A percentile compares a stretch with the other conserved stretches of the same genome.
Conservation (phyloP, 164 flowering plant species). For the Vitis riparia region DNA sequence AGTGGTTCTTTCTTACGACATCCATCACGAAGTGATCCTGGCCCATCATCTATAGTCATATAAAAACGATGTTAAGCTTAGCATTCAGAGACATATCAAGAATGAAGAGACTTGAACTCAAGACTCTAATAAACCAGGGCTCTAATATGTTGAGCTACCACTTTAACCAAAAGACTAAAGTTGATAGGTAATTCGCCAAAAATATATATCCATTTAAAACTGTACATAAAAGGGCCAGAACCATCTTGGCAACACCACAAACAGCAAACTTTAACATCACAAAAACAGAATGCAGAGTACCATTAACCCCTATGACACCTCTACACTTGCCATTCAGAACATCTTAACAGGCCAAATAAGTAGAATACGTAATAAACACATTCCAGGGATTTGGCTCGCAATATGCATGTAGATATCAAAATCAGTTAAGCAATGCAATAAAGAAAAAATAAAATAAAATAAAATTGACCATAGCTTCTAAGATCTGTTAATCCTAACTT, state of each 20-base stretch:
- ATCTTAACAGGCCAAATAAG: neutral
- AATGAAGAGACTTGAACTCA: neutral
- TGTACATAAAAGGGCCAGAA: too few relatives aligned
- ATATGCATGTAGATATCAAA: neutral
- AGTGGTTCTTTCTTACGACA: slow-evolving; percentile 71
- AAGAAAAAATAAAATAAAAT: neutral
- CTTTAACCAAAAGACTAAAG: too few relatives aligned
- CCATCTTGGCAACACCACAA: too few relatives aligned
- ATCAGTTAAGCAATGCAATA: neutral
- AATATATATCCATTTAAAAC: too few relatives aligned
- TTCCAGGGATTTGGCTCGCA: neutral
- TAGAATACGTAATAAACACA: neutral
- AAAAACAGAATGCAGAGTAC: too few relatives aligned
- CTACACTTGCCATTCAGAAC: neutral
- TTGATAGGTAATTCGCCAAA: too few relatives aligned
- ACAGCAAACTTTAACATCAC: too few relatives aligned
- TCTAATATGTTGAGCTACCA: too few relatives aligned
- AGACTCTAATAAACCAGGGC: too few relatives aligned
- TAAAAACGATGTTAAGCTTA: neutral
- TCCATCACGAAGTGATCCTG: slow-evolving; percentile 79
- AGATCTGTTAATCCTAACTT: neutral
- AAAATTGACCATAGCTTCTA: too few relatives aligned
- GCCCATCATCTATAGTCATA: slow-evolving; percentile 68
- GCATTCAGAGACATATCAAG: neutral
- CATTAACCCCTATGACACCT: neutral